These are phyloP conservation scores for Sindora glabra DNA, from an alignment of 306 rosid species.

Conservation along the genomic window DNA sequence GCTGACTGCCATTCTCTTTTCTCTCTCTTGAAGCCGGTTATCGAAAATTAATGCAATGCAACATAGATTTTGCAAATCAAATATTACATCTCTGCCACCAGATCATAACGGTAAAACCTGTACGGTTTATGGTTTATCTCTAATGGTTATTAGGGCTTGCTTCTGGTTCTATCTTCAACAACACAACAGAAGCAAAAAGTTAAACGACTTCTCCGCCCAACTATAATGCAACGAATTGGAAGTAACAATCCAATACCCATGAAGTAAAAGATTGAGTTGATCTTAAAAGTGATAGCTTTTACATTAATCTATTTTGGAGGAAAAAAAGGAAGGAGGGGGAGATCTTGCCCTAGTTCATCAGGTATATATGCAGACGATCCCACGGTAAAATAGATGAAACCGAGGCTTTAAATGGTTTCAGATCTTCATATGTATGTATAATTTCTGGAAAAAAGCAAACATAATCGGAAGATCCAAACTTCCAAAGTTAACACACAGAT, in stretches of 20 bases:
- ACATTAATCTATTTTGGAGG: too few relatives aligned
- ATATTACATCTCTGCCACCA: slow-evolving; percentile 54
- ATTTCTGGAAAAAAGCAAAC: slow-evolving; percentile 6
- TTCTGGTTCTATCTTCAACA: slow-evolving; percentile 1
- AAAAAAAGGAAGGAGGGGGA: too few relatives aligned
- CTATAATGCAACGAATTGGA: neutral
- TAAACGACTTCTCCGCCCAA: neutral
- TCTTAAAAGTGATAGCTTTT: neutral
- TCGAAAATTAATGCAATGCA: slow-evolving; percentile 19
- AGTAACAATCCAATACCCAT: neutral
- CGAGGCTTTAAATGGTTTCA: neutral
- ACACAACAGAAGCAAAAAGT: neutral
- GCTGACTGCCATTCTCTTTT: slow-evolving; percentile 4
- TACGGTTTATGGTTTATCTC: neutral
- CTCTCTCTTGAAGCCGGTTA: neutral
- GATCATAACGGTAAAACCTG: slow-evolving; percentile 55
- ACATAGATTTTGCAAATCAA: slow-evolving; percentile 28
- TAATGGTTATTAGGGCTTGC: slow-evolving; percentile 5
- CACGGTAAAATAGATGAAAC: neutral
- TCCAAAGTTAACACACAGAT: slow-evolving; percentile 1
- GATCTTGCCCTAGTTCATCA: slow-evolving; percentile 28
- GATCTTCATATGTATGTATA: neutral
- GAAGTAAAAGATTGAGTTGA: too few relatives aligned
- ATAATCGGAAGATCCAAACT: slow-evolving; percentile 14
- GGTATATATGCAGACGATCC: too few relatives aligned